Evolutionary conservation across 331 rosid genomes (phyloP).

Genomic region (Ulmus americana): DNA sequence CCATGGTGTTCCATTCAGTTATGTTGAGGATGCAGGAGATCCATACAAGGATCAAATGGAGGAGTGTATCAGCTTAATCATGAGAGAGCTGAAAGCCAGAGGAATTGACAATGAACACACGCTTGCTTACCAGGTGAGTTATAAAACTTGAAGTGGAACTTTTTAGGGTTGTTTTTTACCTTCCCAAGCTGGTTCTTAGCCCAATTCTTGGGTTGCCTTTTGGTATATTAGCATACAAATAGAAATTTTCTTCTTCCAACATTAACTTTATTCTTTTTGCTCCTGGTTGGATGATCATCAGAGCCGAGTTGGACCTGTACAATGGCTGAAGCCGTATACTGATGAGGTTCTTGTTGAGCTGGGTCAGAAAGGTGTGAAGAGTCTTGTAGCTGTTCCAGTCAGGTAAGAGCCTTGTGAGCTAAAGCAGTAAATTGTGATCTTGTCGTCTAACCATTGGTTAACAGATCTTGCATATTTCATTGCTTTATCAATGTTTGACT

Average conservation of each 20-base stretch:
- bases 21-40: constrained; percentile 89
- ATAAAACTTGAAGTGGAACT: constrained; percentile 2
- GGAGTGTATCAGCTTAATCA: constrained; percentile 79
- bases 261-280: constrained; percentile 10
- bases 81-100: constrained; percentile 89
- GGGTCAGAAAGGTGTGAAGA: constrained; percentile 83
- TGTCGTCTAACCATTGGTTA: not conserved
- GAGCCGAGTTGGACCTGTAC: constrained; percentile 99
- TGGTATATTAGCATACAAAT: not conserved
- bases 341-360: constrained; percentile 94
- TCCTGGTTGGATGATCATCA: constrained; percentile 31
- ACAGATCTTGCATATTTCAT: not conserved
- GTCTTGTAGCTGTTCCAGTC: constrained; percentile 94
- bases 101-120: constrained; percentile 73
- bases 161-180: no score
- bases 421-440: not conserved
- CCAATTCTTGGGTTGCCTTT: not conserved
- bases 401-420: constrained; percentile 40
- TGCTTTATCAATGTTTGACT: not conserved
- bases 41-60: constrained; percentile 98
- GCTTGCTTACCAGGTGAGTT: constrained; percentile 90
- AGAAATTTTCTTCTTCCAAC: not conserved
- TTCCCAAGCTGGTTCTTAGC: not conserved
- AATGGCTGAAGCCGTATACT: constrained; percentile 96
- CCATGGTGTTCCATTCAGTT: constrained; percentile 94